These are phyloP conservation scores for Agapanthus africanus DNA, from an alignment of 106 monocot species.

Conservation along the genomic window DNA sequence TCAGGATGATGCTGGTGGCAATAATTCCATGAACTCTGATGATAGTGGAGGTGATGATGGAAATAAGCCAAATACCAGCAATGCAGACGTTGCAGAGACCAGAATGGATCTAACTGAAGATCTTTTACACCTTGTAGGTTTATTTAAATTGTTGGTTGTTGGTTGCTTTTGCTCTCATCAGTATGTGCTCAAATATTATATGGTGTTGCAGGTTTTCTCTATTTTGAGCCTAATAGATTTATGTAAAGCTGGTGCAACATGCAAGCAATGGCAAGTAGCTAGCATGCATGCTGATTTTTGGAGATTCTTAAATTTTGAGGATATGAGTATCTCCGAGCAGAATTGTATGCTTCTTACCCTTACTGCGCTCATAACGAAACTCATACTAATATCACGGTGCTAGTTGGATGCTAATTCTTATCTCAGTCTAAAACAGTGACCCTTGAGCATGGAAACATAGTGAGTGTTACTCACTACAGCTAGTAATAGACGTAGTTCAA, in stretches of 20 bases:
- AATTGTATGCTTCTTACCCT: conserved; percentile 86
- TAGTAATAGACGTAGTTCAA: too few species aligned
- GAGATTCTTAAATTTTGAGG: conserved; percentile 74
- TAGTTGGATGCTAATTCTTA: too few species aligned
- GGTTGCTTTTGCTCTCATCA: too few species aligned
- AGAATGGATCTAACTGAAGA: conserved; percentile 73
- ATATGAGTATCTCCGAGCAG: conserved; percentile 44
- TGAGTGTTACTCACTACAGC: too few species aligned
- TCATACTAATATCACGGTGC: too few species aligned
- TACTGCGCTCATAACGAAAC: too few species aligned
- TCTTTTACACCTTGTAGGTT: conserved; percentile 55
- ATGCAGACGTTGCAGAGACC: conserved; percentile 5
- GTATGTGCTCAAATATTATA: background rate
- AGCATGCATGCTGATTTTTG: conserved; percentile 83
- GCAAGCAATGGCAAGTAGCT: conserved; percentile 78
- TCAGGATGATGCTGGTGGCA: background rate
- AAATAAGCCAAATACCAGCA: conserved; percentile 11
- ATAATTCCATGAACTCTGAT: background rate
- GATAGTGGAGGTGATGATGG: conserved; percentile 10
- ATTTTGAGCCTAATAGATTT: conserved; percentile 77
- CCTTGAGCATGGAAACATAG: too few species aligned
- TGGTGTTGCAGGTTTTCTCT: conserved; percentile 63
- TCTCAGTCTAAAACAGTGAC: too few species aligned
- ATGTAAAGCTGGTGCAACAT: conserved; percentile 76
- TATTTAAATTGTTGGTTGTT: background rate